Conservation (phyloP, 164 flowering plant species). For the Chloranthus sessilifolius region DNA sequence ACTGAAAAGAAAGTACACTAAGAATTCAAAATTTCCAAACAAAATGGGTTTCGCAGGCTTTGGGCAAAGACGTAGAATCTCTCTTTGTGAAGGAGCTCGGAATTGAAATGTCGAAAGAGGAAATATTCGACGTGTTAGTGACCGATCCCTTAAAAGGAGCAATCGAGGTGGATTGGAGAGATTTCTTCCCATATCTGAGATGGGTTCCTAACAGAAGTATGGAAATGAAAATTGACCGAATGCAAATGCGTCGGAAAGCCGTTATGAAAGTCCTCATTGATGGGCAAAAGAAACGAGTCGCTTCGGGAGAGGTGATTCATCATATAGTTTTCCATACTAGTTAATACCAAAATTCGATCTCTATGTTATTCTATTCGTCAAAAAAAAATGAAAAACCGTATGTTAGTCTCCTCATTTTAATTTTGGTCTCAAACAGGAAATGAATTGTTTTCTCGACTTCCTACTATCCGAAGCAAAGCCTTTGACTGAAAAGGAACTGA, state of each 20-base stretch:
- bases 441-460: constrained; percentile 47
- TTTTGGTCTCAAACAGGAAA: constrained; percentile 30
- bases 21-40: no score
- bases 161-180: constrained; percentile 95
- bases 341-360: no score
- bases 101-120: constrained; percentile 45
- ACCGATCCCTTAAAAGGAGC: constrained; percentile 77
- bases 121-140: constrained; percentile 59
- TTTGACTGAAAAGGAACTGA: constrained; percentile 48
- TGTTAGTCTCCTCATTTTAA: neutral
- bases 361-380: no score
- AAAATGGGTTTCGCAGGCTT: constrained; percentile 40
- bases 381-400: no score
- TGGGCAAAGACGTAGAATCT: constrained; percentile 64
- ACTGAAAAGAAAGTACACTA: neutral
- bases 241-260: constrained; percentile 41
- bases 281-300: constrained; percentile 47
- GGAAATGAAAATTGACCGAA: constrained; percentile 44
- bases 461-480: constrained; percentile 57
- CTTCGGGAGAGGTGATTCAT: constrained; percentile 69
- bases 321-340: no score
- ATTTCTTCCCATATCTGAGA: constrained; percentile 85
- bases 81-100: constrained; percentile 73
- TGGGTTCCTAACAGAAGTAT: constrained; percentile 81
- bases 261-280: constrained; percentile 63